phyloP scores from a whole-genome alignment of 108 stramenopile genomes.

The Pseudonitzschia multiseries region DNA sequence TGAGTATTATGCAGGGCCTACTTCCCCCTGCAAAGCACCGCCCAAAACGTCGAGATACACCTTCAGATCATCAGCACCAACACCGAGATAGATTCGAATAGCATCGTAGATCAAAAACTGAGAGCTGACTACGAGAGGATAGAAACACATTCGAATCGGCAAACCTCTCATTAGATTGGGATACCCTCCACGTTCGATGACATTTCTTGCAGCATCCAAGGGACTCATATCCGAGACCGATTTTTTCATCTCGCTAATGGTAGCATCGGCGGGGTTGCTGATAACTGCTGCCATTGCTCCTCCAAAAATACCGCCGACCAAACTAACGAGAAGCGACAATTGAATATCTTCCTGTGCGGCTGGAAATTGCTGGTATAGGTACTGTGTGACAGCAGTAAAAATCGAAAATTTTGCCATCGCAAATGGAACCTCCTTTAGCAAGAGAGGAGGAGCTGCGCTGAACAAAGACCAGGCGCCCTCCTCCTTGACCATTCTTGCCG shows the following conservation, averaged over 20 bases:
- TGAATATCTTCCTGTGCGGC: conserved; percentile 72
- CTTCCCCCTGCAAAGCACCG: conserved; percentile 41
- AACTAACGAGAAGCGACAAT: conserved; percentile 60
- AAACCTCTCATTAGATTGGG: conserved; percentile 52
- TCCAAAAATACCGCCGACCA: conserved; percentile 63
- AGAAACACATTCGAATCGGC: conserved; percentile 65
- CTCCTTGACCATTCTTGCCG: conserved; percentile 52
- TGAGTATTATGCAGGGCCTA: conserved; percentile 24
- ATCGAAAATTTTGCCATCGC: conserved; percentile 60
- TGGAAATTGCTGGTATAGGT: conserved; percentile 54
- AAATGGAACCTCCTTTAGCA: conserved; percentile 57
- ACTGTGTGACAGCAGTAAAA: conserved; percentile 56
- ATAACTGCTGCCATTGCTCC: conserved; percentile 67
- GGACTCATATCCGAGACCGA: conserved; percentile 56
- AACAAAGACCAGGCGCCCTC: conserved; percentile 63
- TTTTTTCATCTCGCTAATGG: conserved; percentile 76
- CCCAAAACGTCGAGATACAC: conserved; percentile 77
- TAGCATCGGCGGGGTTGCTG: conserved; percentile 70
- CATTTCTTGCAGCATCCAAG: conserved; percentile 40
- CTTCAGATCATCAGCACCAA: conserved; percentile 77
- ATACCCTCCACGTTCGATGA: conserved; percentile 41
- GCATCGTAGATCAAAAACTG: conserved; percentile 76
- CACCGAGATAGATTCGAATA: conserved; percentile 59
- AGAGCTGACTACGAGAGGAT: conserved; percentile 65
- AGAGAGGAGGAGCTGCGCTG: conserved; percentile 55